phyloP scores from a whole-genome alignment of 176 grass and related monocot species.

The Calamus simplicifolius region DNA sequence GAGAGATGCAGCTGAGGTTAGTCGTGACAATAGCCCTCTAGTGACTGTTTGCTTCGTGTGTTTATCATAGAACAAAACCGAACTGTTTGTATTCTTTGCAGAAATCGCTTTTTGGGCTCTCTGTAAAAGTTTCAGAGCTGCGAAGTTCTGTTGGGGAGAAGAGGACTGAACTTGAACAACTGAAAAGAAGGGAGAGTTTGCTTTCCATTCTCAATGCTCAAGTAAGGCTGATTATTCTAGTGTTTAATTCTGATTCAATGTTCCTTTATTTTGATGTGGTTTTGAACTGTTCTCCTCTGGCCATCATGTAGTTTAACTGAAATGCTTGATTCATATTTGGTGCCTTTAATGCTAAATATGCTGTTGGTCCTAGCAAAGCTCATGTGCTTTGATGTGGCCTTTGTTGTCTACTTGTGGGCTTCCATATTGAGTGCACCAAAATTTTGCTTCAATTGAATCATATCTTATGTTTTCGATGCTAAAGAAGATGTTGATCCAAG shows the following conservation, averaged over 20 bases:
- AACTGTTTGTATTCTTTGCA: conserved; percentile 6
- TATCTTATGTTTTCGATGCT: no score
- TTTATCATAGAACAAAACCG: no score
- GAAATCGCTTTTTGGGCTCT: conserved; percentile 56
- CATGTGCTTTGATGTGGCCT: no score
- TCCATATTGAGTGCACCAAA: no score
- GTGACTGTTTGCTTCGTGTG: background rate
- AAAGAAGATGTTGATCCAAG: no score
- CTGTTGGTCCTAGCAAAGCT: no score
- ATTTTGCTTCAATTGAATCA: no score
- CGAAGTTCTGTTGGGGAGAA: conserved; percentile 41
- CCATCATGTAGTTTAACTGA: no score
- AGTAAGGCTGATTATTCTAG: conserved; percentile 29
- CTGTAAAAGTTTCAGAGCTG: conserved; percentile 11
- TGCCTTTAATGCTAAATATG: no score
- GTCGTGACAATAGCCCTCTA: no score
- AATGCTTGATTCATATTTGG: no score
- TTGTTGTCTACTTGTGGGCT: no score
- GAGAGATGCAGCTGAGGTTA: conserved; percentile 45
- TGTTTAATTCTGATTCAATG: background rate
- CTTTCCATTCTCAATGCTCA: conserved; percentile 35
- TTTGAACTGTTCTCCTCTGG: background rate
- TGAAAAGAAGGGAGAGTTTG: conserved; percentile 37
- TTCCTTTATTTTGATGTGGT: background rate
- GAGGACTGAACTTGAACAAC: conserved; percentile 32